Evolutionary conservation across 164 flowering plant genomes (phyloP), one percentile per base, ranked within the genome.

Genomic region (Protea cynaroides): DNA sequence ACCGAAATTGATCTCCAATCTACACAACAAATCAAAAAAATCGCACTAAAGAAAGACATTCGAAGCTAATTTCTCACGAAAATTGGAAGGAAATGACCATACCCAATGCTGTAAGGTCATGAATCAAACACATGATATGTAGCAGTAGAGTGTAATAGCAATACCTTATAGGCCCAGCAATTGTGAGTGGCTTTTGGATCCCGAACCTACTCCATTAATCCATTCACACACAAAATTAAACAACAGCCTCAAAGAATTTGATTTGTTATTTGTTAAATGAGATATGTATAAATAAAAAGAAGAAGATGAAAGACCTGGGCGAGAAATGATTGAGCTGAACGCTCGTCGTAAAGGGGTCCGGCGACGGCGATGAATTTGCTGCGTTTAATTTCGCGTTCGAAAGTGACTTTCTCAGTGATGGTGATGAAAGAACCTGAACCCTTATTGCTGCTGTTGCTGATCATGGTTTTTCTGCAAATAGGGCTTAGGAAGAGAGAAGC

Each of bases 121-220:
- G 7, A 49, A 49, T 1, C 52, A 25, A 67, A 14, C 36, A 19
- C 9, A 21, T 24, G 21, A 15, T 57, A 25, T 17, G 44, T 19
- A 14, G 8, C 9, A 52, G 34, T 60, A 12, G 10, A 1, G 46
- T 40, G 24, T 73, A 29, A 29, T 29, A 29, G 34, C 34, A 29
- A 29, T 29, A 93, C 96, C 97, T 89, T 89, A 64, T 88, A 94
- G 12, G 99, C 99, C 99, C 99, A 94, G 61, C 99, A 94, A 81
- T 94, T 94, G 71, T 94, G 99, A 21, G 86, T 84, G 11, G 99
- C 97, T 17, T 85, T 83, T 0, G 86, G 76, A 67, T 94, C 96
- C 40, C 80, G 65, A 12, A 89, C 99, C 98, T 92, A 70, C 34
- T 14, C 15, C 12, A 44, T 49, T 49, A 2, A 49, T 40, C 10